Conservation (phyloP, 1,284 basidiomycete species). For the Chondrostereum purpureum region DNA sequence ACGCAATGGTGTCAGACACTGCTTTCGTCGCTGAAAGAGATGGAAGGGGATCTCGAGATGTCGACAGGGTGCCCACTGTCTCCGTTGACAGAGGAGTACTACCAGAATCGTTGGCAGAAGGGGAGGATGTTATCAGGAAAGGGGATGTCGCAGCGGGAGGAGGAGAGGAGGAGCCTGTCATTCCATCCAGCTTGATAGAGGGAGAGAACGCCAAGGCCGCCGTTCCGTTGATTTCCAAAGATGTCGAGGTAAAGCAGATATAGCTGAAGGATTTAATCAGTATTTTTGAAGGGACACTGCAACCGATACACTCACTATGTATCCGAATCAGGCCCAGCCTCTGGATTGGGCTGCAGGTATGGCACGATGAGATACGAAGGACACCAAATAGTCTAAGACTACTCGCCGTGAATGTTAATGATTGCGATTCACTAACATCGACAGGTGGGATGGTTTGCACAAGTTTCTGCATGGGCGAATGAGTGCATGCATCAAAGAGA, state of each 20-base stretch:
- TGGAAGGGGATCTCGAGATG: constrained; percentile 15
- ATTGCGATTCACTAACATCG: constrained; percentile 48
- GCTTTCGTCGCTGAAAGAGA: constrained; percentile 8
- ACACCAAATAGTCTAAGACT: constrained; percentile 14
- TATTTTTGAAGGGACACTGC: background rate
- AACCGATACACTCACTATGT: constrained; percentile 37
- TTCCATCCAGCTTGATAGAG: constrained; percentile 52
- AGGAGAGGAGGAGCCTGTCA: constrained; percentile 51
- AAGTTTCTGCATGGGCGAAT: constrained; percentile 32
- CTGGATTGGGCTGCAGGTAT: constrained; percentile 30
- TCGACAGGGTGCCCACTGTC: constrained; percentile 30
- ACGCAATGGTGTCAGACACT: too few relatives aligned
- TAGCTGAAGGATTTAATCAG: constrained; percentile 33
- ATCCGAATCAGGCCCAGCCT: constrained; percentile 47
- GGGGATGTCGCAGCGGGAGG: constrained; percentile 40
- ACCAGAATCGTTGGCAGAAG: constrained; percentile 13
- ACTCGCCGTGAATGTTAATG: constrained; percentile 47
- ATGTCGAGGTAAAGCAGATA: constrained; percentile 46
- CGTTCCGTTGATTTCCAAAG: constrained; percentile 27
- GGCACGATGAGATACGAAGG: background rate
- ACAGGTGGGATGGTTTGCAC: constrained; percentile 42
- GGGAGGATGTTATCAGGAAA: constrained; percentile 40
- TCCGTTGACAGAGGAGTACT: constrained; percentile 20
- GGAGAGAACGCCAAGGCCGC: constrained; percentile 44
- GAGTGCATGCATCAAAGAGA: constrained; percentile 4